phyloP scores from a whole-genome alignment of 139 green algal species.

The Closterium sp. region DNA sequence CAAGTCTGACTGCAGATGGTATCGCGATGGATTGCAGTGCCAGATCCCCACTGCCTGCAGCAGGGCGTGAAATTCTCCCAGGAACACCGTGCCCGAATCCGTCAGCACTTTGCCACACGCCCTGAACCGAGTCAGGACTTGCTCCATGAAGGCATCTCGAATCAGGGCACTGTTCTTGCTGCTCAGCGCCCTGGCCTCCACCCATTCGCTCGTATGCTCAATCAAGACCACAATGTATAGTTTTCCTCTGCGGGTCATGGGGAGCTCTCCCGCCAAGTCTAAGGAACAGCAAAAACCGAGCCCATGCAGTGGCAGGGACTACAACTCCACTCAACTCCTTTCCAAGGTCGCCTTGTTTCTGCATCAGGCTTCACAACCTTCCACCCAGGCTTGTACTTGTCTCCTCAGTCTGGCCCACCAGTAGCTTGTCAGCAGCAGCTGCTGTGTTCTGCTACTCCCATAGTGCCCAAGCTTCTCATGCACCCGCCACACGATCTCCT shows the following conservation, averaged over 20 bases:
- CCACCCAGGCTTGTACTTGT: neutral
- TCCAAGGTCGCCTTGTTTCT: too few relatives aligned
- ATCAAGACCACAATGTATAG: conserved; percentile 47
- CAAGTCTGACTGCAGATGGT: too few relatives aligned
- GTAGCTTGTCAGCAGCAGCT: neutral
- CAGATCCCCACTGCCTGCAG: too few relatives aligned
- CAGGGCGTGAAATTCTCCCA: neutral
- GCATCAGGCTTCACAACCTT: neutral
- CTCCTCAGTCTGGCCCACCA: neutral
- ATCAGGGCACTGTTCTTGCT: neutral
- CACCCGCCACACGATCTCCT: too few relatives aligned
- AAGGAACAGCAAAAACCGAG: neutral
- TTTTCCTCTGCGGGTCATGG: neutral
- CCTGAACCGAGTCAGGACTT: conserved; percentile 24
- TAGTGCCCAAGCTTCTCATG: conserved; percentile 14
- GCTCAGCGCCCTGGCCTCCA: conserved; percentile 25
- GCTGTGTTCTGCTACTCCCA: neutral
- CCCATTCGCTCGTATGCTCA: conserved; percentile 45
- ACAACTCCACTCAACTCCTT: too few relatives aligned
- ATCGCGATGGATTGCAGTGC: too few relatives aligned
- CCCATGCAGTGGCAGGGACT: neutral
- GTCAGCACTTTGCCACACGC: conserved; percentile 49
- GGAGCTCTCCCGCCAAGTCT: conserved; percentile 32
- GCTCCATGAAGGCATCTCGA: conserved; percentile 6
- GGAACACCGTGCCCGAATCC: conserved; percentile 41